These are phyloP conservation scores for Aspergillus brunneoviolaceus DNA, from an alignment of 2,329 filamentous ascomycete species.

Conservation along the genomic window DNA sequence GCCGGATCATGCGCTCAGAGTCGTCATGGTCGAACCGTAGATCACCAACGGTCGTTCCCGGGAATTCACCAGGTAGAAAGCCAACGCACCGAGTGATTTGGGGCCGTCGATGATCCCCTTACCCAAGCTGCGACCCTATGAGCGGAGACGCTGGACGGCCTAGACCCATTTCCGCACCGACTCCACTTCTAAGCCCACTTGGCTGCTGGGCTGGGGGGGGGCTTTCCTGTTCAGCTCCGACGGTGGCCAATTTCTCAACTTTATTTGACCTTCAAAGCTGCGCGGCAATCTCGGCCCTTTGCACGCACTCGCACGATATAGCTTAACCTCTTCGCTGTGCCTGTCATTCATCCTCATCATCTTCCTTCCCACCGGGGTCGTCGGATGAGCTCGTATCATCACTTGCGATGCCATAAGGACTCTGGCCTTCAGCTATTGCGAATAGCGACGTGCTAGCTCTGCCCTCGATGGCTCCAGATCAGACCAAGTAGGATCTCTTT, in stretches of 20 bases:
- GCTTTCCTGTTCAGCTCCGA: slow-evolving; percentile 1
- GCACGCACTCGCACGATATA: background rate
- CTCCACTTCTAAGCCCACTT: background rate
- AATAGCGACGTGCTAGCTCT: background rate
- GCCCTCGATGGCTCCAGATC: background rate
- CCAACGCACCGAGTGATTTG: background rate
- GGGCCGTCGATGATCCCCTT: slow-evolving; percentile 16
- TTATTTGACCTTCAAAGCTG: background rate
- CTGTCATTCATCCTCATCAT: background rate
- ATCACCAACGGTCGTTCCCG: slow-evolving; percentile 9
- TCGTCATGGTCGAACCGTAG: slow-evolving; percentile 7
- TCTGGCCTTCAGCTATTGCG: background rate
- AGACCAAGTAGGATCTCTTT: background rate
- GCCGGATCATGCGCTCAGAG: slow-evolving; percentile 1
- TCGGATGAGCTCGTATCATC: background rate
- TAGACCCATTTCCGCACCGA: slow-evolving; percentile 5
- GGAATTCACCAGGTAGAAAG: background rate
- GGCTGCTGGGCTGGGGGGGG: background rate
- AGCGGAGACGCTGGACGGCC: slow-evolving; percentile 1
- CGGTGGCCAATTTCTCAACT: background rate
- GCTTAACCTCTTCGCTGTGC: background rate
- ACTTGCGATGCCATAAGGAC: background rate
- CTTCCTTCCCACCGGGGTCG: background rate
- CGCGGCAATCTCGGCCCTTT: background rate
- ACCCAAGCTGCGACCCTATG: slow-evolving; percentile 6